phyloP scores from a whole-genome alignment of 2,329 filamentous ascomycete species.

The Ceratocystis variospora region DNA sequence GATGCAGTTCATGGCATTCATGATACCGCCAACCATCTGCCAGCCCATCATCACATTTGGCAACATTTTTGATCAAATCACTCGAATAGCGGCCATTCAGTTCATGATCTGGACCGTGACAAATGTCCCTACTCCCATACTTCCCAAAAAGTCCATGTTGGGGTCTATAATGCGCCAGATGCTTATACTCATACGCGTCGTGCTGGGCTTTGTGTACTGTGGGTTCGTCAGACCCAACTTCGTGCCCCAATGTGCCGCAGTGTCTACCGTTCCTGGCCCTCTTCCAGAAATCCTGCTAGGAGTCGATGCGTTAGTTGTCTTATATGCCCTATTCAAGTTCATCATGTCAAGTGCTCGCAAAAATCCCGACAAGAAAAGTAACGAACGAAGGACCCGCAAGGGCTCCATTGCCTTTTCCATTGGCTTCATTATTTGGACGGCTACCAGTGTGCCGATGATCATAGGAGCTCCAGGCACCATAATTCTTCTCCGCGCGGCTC shows the following conservation, averaged over 20 bases:
- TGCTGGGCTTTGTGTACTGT: conserved; percentile 41
- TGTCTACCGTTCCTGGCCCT: conserved; percentile 32
- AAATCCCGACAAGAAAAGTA: conserved; percentile 26
- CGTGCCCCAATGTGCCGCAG: conserved; percentile 38
- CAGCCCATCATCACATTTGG: conserved; percentile 40
- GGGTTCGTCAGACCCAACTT: conserved; percentile 41
- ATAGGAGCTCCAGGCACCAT: conserved; percentile 33
- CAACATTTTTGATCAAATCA: conserved; percentile 43
- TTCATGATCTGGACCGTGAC: conserved; percentile 38
- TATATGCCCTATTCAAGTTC: conserved; percentile 30
- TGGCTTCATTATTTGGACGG: conserved; percentile 40
- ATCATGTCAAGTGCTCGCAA: conserved; percentile 24
- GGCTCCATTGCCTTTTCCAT: conserved; percentile 31
- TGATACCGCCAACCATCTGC: conserved; percentile 34
- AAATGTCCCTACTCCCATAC: conserved; percentile 22
- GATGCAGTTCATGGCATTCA: conserved; percentile 36
- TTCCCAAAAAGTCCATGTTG: conserved; percentile 15
- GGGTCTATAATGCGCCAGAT: conserved; percentile 33
- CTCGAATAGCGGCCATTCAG: conserved; percentile 40
- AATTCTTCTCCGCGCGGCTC: conserved; percentile 34
- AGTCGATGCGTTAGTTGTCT: conserved; percentile 34
- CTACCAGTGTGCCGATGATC: conserved; percentile 38
- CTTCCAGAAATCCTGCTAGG: conserved; percentile 33
- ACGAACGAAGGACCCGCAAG: conserved; percentile 28
- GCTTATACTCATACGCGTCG: conserved; percentile 35